Base-by-base conservation (phyloP, 768 basidiomycete species). In the Boletus barrowsii region DNA sequence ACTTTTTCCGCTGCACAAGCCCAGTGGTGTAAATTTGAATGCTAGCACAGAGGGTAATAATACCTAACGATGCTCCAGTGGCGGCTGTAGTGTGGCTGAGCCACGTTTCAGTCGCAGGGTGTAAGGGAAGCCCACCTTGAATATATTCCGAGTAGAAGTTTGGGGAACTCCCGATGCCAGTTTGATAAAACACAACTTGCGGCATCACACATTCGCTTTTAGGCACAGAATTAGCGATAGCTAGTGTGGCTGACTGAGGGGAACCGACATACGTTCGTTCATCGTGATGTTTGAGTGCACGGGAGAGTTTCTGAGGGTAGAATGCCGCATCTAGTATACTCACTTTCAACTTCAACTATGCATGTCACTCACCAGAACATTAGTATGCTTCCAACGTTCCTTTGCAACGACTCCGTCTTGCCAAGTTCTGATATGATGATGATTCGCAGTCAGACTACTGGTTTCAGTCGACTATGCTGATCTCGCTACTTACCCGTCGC, bases 111-210 rank as follows among this genome's bases (percentile, higher is more conserved):
- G 24, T 40, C 43, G 3, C 22, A 53, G 26, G 36, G 32, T 15
- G 22, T 15, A 5, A 8, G 9, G 30, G n/a, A n/a, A n/a, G 5
- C 75, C 42, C 46, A 80, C 87, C 87, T 60, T 87, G 78, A 11
- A 89, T 67, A 46, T 83, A 79, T 59, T 82, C 71, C 4, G 83
- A 81, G 63, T 83, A 84, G 10, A 83, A 66, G 55, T 79, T 81
- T 14, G 74, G 72, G 20, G 81, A 82, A 13, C 81, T 82, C 3
- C 80, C 81, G 14, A 90, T 76, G 5, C 85, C 85, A 18, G 75
- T 73, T 58, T 86, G 83, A 65, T 86, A 86, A 57, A 79, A 86
- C 9, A 85, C 84, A 47, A 86, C 72, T 59, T 86, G 84, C 2
- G 81, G 77, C 56, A 81, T 79, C n/a, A 75, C 70, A 11, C 70